Conservation (phyloP, 139 green algal species). For the Klebsormidium nitens region DNA sequence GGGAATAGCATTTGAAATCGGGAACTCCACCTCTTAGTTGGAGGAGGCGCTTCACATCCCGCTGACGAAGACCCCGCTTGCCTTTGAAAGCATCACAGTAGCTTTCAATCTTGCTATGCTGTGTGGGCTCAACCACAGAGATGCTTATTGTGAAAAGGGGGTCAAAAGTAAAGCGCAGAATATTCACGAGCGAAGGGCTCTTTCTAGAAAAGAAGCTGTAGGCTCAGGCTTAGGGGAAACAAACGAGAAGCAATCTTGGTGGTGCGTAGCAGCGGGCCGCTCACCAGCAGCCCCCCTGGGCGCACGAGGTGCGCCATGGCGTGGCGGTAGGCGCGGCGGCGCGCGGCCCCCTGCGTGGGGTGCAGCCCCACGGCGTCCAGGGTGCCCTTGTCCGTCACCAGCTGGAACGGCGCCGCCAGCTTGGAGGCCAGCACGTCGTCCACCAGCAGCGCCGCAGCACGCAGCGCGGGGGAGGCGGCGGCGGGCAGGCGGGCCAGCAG, state of each 20-base stretch:
- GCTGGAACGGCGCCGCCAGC: slow-evolving; percentile 27
- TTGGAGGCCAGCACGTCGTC: slow-evolving; percentile 42
- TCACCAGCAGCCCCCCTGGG: neutral
- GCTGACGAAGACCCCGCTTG: neutral
- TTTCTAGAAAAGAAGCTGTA: neutral
- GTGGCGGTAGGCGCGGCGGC: neutral
- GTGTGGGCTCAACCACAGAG: no score
- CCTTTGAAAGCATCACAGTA: neutral
- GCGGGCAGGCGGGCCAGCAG: neutral
- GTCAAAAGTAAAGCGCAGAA: no score
- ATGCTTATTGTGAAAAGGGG: no score
- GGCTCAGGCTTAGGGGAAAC: neutral
- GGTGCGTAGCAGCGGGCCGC: neutral
- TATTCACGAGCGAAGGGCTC: no score
- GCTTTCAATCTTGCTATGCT: no score
- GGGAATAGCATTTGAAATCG: neutral
- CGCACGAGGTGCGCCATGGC: neutral
- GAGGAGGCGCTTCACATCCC: neutral
- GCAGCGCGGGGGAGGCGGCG: neutral
- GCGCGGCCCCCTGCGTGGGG: slow-evolving; percentile 1
- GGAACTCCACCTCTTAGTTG: neutral
- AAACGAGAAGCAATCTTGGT: neutral
- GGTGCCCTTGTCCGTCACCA: slow-evolving; percentile 53
- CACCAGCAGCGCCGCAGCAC: slow-evolving; percentile 7
- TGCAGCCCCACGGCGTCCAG: slow-evolving; percentile 47